A percentile compares a stretch with the other conserved stretches of the same genome.
phyloP scores from a whole-genome alignment of 1,139 yeast genomes.

The Wickerhamomyces sp. region DNA sequence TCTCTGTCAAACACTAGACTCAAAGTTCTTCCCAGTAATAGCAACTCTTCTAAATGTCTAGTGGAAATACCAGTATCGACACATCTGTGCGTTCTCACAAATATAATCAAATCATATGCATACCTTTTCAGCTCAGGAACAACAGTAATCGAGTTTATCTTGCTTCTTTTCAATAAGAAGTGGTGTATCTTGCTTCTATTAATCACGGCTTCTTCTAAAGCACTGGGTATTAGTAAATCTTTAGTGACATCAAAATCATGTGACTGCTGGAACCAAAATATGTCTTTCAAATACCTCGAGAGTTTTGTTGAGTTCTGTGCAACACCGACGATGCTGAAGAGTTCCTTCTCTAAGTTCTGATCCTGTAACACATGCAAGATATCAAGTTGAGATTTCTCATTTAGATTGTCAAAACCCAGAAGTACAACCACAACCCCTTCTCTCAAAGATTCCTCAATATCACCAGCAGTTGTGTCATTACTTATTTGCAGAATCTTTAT shows the following conservation, averaged over 20 bases:
- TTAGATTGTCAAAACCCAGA: background rate
- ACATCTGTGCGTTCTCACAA: conserved; percentile 46
- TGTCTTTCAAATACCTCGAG: conserved; percentile 1
- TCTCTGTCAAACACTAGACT: conserved; percentile 36
- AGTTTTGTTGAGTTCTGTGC: background rate
- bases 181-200: conserved; percentile 1
- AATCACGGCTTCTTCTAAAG: background rate
- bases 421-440: background rate
- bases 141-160: conserved; percentile 28
- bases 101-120: conserved; percentile 48
- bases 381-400: background rate
- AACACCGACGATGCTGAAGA: background rate
- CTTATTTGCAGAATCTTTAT: conserved; percentile 2
- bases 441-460: background rate
- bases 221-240: background rate
- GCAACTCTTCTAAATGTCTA: conserved; percentile 37
- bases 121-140: conserved; percentile 47
- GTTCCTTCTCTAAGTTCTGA: background rate
- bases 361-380: background rate
- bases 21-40: conserved; percentile 33
- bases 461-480: background rate
- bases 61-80: conserved; percentile 48
- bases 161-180: conserved; percentile 10
- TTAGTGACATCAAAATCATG: background rate
- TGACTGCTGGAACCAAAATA: conserved; percentile 1